Base-by-base conservation (phyloP, 306 rosid genomes). In the Cicer judaicum region DNA sequence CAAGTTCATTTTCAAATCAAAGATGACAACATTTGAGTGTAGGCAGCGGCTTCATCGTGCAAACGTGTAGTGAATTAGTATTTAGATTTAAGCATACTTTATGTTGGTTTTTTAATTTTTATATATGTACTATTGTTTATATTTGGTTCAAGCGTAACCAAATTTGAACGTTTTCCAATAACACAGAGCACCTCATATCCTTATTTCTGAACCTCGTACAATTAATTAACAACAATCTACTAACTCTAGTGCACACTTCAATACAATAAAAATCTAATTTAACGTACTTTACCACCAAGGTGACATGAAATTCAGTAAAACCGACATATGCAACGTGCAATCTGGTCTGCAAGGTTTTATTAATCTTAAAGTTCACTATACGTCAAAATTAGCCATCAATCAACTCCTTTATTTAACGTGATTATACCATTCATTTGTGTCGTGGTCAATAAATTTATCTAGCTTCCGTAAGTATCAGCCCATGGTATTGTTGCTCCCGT, bases 131-230 rank as follows among this genome's bases (percentile, higher is more conserved):
- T 29, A 29, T 29, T 65, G 12, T 56, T 56, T 65, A 14, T 72
- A 54, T 38, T 47, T 73, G 56, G 56, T 18, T 74, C 56, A 42
- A 80, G 50, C 6, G 50, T 11, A 12, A 13, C 64, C 77, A 57
- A 40, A 70, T 12, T 66, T 56, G 75, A 19, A 39, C 55, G 70
- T 16, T 56, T 73, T 24, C 64, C 54, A n/a, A 68, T 36, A 61
- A 52, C 39, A 55, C 48, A 72, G 7, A 63, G 77, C 67, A 29
- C 7, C 44, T 16, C 16, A 50, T 38, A 79, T 72, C 53, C 4
- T 12, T 47, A 68, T 54, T 60, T 60, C 12, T 71, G 80, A 87
- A 81, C 88, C 89, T 89, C 79, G 85, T 83, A 87, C 87, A 7
- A 12, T 44, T 66, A 11, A 79, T 77, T 77, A 79, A 83, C 65